Evolutionary conservation across 257 asterid genomes (phyloP), one percentile per base, ranked within the genome.

Genomic region (Solanum bukasovii): DNA sequence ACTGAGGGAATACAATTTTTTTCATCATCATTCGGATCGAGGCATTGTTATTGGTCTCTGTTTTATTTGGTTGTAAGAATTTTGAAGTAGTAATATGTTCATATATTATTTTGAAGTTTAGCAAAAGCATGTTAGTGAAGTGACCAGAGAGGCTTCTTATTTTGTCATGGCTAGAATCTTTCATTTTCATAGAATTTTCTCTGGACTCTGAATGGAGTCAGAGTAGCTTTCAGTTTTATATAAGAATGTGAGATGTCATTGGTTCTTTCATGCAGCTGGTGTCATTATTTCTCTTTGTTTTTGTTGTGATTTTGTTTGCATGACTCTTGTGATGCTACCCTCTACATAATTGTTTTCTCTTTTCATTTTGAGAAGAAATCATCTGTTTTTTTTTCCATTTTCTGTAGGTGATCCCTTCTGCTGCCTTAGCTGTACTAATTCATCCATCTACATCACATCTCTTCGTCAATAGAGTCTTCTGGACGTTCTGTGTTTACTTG

Each of bases 401-500:
- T 85, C 31, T 91, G 89, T 90, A 92, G 94, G 90, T 79, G 56
- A 68, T 89, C 88, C 94, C 93, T 79, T 92, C 92, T 89, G 92
- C 89, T 34, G 87, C 86, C 65, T 90, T 92, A 87, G 93, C 93
- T 83, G n/a, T 89, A 61, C 38, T 90, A 63, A 90, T 92, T 86
- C 92, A 91, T 79, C 94, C 94, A 79, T 87, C 92, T 42, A 92
- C 93, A 21, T 89, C 93, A 37, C 94, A 92, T 85, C 81, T 91
- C 88, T 73, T 87, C 46, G 18, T 90, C 33, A 91, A 92, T 63
- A 88, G 93, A 85, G 87, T 92, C 79, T 88, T 89, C 21, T 91
- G 94, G 93, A 91, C 91, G 3, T 92, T 92, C 83, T 89, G 92
- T 86, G 91, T 91, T 20, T 92, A 88, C 87, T 88, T 92, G 73